Evolutionary conservation across 2,329 filamentous ascomycete species (phyloP).

Genomic region (Chrysoporthe deuterocubensis): DNA sequence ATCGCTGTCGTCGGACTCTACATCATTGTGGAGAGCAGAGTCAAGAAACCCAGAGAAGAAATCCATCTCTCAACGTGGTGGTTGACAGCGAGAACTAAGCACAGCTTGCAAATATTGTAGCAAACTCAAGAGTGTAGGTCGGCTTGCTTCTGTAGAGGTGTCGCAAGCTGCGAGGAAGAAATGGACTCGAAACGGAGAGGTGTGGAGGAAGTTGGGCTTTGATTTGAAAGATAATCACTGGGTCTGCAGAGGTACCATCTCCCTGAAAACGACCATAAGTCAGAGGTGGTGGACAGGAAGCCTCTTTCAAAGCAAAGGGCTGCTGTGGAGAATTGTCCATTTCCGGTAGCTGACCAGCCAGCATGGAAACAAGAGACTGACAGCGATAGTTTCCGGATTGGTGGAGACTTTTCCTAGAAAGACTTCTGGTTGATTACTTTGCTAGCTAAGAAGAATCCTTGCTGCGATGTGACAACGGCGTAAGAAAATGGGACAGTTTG

Average conservation of each 20-base stretch:
- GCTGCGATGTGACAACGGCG: not conserved
- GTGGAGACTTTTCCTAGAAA: not conserved
- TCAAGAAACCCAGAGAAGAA: not conserved
- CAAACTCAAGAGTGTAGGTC: not conserved
- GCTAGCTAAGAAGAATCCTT: not conserved
- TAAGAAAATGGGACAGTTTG: not conserved
- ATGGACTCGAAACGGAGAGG: not conserved
- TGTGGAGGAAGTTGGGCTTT: not conserved
- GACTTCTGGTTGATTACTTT: not conserved
- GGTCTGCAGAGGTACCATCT: not conserved
- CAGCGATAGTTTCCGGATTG: not conserved
- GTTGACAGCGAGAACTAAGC: not conserved
- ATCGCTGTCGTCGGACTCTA: not conserved
- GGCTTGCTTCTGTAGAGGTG: not conserved
- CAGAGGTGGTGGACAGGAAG: constrained; percentile 3
- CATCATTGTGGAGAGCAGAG: not conserved
- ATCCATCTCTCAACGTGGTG: constrained; percentile 1
- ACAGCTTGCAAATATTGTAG: not conserved
- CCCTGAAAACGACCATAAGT: constrained; percentile 10
- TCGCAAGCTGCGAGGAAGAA: not conserved
- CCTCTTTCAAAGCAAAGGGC: not conserved
- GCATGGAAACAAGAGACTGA: not conserved
- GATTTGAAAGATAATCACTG: constrained; percentile 6
- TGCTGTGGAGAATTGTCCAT: not conserved
- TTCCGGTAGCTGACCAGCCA: constrained; percentile 8